Conservation (phyloP, 2,329 filamentous ascomycete species). For the Neopestalotiopsis sp. region DNA sequence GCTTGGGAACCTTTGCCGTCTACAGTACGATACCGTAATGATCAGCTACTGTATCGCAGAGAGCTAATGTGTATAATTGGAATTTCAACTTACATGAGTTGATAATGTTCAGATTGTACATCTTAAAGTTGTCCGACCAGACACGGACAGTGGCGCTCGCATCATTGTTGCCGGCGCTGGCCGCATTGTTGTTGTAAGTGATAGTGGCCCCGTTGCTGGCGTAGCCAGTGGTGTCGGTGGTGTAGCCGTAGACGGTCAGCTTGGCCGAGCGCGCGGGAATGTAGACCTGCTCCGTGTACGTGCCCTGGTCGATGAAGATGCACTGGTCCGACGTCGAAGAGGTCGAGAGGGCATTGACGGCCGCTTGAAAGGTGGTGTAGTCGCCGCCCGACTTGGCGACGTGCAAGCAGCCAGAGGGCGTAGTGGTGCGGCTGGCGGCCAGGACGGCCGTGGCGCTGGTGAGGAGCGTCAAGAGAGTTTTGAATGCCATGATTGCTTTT, state of each 20-base stretch:
- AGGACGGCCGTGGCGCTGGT: slow-evolving; percentile 21
- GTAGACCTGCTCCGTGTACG: slow-evolving; percentile 65
- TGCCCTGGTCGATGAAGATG: slow-evolving; percentile 67
- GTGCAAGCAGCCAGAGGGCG: slow-evolving; percentile 54
- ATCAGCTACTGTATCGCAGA: too few species aligned
- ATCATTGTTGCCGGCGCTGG: slow-evolving; percentile 56
- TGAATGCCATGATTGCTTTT: slow-evolving; percentile 9
- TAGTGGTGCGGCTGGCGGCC: slow-evolving; percentile 39
- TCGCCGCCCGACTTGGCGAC: slow-evolving; percentile 47
- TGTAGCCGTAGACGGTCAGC: slow-evolving; percentile 64
- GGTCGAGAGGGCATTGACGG: slow-evolving; percentile 62
- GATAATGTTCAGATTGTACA: slow-evolving; percentile 65
- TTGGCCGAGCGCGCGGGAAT: slow-evolving; percentile 51
- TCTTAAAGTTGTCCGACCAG: slow-evolving; percentile 54
- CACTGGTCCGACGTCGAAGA: slow-evolving; percentile 54
- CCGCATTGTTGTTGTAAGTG: slow-evolving; percentile 49
- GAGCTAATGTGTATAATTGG: too few species aligned
- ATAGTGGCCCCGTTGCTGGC: slow-evolving; percentile 62
- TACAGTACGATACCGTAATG: slow-evolving; percentile 1
- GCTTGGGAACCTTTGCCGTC: slow-evolving; percentile 52
- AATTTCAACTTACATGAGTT: slow-evolving; percentile 40
- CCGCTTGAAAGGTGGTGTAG: slow-evolving; percentile 53
- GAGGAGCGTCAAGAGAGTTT: slow-evolving; percentile 14
- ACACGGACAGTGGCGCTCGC: slow-evolving; percentile 51
- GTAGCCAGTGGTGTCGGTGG: slow-evolving; percentile 56